phyloP scores from a whole-genome alignment of 495 filamentous ascomycete genomes.

The Aspergillus coremiiformis region DNA sequence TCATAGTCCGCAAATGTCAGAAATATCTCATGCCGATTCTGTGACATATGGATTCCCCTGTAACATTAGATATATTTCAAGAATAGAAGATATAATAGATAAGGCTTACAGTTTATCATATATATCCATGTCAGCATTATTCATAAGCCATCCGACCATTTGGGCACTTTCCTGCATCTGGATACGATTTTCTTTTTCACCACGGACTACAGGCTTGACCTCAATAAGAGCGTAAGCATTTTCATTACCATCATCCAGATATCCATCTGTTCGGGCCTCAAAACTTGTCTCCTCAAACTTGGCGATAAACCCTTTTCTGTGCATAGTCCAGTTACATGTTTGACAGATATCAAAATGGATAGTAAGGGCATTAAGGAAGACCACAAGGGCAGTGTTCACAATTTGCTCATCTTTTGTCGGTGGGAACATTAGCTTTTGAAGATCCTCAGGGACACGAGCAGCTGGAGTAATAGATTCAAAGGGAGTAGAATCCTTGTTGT shows the following conservation, averaged over 20 bases:
- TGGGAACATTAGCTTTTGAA: no score
- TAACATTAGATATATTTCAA: no score
- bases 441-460: no score
- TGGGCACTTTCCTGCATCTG: conserved; percentile 1
- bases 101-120: neutral
- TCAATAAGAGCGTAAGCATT: neutral
- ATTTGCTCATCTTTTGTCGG: conserved; percentile 4
- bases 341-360: neutral
- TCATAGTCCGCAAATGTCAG: conserved; percentile 4
- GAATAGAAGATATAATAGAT: no score
- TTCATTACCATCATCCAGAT: neutral
- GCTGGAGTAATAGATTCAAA: no score
- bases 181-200: neutral
- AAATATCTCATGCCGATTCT: conserved; percentile 3
- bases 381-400: conserved; percentile 1
- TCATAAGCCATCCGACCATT: conserved; percentile 2
- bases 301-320: neutral
- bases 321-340: neutral
- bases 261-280: conserved; percentile 2
- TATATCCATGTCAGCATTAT: neutral
- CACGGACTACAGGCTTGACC: neutral
- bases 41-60: conserved; percentile 3
- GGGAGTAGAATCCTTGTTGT: no score
- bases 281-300: neutral
- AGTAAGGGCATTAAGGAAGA: conserved; percentile 1